Percentiles rank a stretch among this genome's conserved stretches.
Conservation (phyloP, 192 early-diverging fungal genomes). For the Pilobolus umbonatus region DNA sequence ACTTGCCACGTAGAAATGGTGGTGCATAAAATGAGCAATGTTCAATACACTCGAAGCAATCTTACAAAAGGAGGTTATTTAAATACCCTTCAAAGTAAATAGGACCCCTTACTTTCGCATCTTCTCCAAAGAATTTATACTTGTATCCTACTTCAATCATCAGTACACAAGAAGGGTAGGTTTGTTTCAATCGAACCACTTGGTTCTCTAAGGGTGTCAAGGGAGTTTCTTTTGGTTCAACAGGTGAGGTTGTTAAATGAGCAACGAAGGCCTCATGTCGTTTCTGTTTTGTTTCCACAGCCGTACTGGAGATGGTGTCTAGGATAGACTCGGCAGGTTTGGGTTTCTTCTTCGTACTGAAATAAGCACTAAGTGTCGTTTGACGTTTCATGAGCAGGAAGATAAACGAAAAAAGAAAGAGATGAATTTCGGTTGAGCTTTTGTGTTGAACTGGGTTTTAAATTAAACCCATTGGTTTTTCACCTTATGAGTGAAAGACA, state of each 20-base stretch:
- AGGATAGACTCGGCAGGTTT: not conserved
- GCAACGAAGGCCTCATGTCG: not conserved
- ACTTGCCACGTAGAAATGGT: slow-evolving; percentile 75
- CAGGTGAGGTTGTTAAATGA: not conserved
- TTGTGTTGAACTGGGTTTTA: too few relatives aligned
- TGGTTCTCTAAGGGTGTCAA: slow-evolving; percentile 86
- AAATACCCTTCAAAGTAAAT: not conserved
- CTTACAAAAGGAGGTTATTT: slow-evolving; percentile 22
- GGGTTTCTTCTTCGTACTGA: not conserved
- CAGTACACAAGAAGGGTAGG: slow-evolving; percentile 69
- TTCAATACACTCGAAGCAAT: slow-evolving; percentile 70
- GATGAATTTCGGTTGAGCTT: too few relatives aligned
- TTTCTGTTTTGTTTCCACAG: not conserved
- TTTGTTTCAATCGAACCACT: slow-evolving; percentile 65
- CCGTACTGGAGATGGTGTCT: not conserved
- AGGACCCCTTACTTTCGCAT: slow-evolving; percentile 58
- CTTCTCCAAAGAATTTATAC: slow-evolving; percentile 87
- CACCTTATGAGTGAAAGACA: too few relatives aligned
- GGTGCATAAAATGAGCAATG: slow-evolving; percentile 77
- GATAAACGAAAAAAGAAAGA: too few relatives aligned
- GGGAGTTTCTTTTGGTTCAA: slow-evolving; percentile 15
- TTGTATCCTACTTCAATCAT: slow-evolving; percentile 95
- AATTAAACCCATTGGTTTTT: too few relatives aligned
- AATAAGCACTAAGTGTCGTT: not conserved
- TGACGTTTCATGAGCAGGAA: slow-evolving; percentile 18